These are phyloP conservation scores for Phyllosticta paracitricarpa DNA, from an alignment of 2,329 filamentous ascomycete species.

Conservation along the genomic window DNA sequence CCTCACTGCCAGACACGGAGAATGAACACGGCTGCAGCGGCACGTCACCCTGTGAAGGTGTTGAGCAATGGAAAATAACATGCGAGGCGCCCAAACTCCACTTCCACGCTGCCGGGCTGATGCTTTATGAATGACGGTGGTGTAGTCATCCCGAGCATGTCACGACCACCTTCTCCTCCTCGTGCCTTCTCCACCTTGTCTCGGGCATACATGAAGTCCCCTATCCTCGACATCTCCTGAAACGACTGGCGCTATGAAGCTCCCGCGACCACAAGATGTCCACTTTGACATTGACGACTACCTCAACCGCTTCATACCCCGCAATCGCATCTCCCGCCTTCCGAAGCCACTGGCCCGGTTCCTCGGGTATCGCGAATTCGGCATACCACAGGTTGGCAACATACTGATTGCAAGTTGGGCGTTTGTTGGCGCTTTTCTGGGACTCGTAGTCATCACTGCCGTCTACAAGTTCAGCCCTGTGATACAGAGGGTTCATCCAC, in stretches of 20 bases:
- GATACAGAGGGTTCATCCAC: constrained; percentile 30
- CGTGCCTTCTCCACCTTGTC: not conserved
- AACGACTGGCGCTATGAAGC: constrained; percentile 1
- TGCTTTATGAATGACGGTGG: not conserved
- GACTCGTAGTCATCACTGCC: constrained; percentile 32
- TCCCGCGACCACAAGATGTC: constrained; percentile 12
- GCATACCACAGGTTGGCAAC: constrained; percentile 31
- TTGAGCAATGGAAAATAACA: not conserved
- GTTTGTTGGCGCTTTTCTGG: constrained; percentile 34
- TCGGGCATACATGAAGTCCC: not conserved
- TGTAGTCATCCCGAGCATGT: not conserved
- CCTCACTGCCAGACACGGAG: not conserved
- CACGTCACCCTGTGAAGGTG: not conserved
- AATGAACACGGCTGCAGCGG: not conserved
- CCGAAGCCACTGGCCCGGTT: constrained; percentile 59
- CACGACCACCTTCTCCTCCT: not conserved
- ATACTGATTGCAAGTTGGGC: constrained; percentile 33
- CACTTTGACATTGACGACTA: constrained; percentile 70
- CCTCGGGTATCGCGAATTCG: constrained; percentile 38
- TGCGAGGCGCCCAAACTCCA: not conserved
- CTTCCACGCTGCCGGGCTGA: not conserved
- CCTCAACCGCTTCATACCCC: constrained; percentile 60
- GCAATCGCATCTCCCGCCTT: constrained; percentile 52
- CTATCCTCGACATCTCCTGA: not conserved
- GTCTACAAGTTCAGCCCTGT: constrained; percentile 31